Percentiles rank a stretch among this genome's conserved stretches.
Evolutionary conservation across 2,329 filamentous ascomycete species (phyloP).

Genomic region (Fusarium sp.): DNA sequence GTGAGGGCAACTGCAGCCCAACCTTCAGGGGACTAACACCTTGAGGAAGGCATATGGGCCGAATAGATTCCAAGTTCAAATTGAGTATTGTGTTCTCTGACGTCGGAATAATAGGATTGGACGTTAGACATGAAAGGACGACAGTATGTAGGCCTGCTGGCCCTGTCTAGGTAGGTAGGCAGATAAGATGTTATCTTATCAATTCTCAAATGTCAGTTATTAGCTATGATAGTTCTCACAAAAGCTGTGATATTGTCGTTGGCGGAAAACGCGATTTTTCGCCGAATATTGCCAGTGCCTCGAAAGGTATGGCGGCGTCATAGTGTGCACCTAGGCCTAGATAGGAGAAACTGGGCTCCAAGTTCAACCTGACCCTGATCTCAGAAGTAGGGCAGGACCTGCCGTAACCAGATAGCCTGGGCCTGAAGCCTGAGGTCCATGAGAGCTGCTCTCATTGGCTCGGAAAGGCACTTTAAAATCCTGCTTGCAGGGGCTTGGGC

Average conservation of each 20-base stretch:
- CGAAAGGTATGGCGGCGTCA: conserved; percentile 5
- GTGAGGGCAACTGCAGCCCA: conserved; percentile 3
- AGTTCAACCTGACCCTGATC: neutral
- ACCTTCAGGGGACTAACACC: conserved; percentile 5
- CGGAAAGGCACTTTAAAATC: conserved; percentile 26
- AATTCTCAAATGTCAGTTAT: neutral
- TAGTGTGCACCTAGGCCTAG: neutral
- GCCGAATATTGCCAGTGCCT: neutral
- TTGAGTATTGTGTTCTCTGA: neutral
- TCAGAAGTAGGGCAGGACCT: conserved; percentile 26
- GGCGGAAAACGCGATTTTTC: conserved; percentile 13
- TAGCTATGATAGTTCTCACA: neutral
- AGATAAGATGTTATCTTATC: neutral
- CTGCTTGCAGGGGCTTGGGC: conserved; percentile 16
- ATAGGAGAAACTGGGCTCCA: neutral
- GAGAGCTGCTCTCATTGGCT: conserved; percentile 30
- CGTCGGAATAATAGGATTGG: neutral
- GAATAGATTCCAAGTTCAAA: conserved; percentile 8
- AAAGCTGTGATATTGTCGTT: neutral
- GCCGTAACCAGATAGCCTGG: conserved; percentile 39
- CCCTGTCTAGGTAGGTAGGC: no score
- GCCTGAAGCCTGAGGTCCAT: neutral
- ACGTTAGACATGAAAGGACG: neutral
- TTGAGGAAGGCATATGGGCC: conserved; percentile 11
- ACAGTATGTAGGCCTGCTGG: neutral